Conservation (phyloP, 179 eudicot genomes). For the Drosera spatulata region DNA sequence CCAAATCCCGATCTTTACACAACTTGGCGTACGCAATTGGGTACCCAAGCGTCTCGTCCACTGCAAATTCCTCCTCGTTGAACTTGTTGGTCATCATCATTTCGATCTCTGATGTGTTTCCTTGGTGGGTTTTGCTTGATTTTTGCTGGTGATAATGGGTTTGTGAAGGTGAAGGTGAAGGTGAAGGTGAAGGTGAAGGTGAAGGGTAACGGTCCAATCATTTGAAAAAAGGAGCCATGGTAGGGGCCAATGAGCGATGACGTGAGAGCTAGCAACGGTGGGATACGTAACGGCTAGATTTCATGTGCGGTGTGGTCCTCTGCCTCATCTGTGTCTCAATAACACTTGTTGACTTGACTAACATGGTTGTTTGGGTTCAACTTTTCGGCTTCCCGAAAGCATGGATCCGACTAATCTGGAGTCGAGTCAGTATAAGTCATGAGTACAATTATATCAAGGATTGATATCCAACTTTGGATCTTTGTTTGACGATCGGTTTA, state of each 20-base stretch:
- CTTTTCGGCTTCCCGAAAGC: no score
- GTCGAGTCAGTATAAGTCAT: no score
- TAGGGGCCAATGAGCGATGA: background rate
- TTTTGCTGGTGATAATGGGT: background rate
- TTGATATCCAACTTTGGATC: no score
- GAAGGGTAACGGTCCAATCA: background rate
- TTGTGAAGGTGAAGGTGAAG: background rate
- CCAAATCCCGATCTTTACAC: slow-evolving; percentile 48
- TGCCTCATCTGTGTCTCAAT: no score
- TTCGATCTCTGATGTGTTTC: background rate
- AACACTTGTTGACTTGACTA: no score
- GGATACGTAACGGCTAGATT: background rate
- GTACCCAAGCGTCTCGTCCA: slow-evolving; percentile 64
- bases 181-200: background rate
- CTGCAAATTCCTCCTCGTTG: slow-evolving; percentile 51
- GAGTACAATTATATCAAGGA: no score
- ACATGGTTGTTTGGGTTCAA: no score
- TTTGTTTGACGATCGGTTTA: no score
- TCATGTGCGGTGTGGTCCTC: background rate
- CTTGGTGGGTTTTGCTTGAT: background rate
- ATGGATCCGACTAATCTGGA: no score
- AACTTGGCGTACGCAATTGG: slow-evolving; percentile 80
- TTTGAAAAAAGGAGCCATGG: background rate
- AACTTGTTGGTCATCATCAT: slow-evolving; percentile 44
- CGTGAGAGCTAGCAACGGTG: background rate